These are phyloP conservation scores for Sanghuangporus weigelae DNA, from an alignment of 1,284 basidiomycete species.

Conservation along the genomic window DNA sequence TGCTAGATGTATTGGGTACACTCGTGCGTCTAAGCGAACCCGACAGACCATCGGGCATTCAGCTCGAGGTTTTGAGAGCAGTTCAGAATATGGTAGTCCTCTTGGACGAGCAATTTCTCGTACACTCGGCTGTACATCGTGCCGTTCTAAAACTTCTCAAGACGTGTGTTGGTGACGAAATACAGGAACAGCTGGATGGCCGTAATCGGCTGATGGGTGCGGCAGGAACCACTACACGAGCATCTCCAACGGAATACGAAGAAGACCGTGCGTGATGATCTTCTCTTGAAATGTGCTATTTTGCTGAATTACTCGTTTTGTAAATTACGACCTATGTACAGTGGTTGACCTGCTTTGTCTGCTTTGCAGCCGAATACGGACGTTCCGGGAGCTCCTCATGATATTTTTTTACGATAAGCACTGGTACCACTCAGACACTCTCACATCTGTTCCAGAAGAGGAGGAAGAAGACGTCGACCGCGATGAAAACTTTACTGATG, in stretches of 20 bases:
- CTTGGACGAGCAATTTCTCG: conserved; percentile 86
- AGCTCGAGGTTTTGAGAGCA: conserved; percentile 77
- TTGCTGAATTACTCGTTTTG: neutral
- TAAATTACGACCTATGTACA: conserved; percentile 25
- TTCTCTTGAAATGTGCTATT: conserved; percentile 1
- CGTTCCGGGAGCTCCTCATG: conserved; percentile 86
- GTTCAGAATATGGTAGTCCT: conserved; percentile 87
- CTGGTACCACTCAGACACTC: conserved; percentile 68
- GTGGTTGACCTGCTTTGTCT: conserved; percentile 90
- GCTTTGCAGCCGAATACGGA: conserved; percentile 84
- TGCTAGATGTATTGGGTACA: conserved; percentile 70
- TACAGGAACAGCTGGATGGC: conserved; percentile 79
- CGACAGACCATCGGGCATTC: conserved; percentile 81
- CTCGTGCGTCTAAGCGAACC: conserved; percentile 83
- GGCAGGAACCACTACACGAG: conserved; percentile 61
- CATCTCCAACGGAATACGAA: conserved; percentile 78
- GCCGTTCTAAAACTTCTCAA: conserved; percentile 84
- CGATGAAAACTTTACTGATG: conserved; percentile 42
- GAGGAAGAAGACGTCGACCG: conserved; percentile 49
- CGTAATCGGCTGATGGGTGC: conserved; percentile 75
- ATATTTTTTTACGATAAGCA: conserved; percentile 95
- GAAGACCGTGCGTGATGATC: conserved; percentile 62
- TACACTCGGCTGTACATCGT: conserved; percentile 86
- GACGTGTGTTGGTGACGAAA: conserved; percentile 86
- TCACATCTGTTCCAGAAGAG: conserved; percentile 64